phyloP scores from a whole-genome alignment of 2,329 filamentous ascomycete species.

The Calonectria hongkongensis region DNA sequence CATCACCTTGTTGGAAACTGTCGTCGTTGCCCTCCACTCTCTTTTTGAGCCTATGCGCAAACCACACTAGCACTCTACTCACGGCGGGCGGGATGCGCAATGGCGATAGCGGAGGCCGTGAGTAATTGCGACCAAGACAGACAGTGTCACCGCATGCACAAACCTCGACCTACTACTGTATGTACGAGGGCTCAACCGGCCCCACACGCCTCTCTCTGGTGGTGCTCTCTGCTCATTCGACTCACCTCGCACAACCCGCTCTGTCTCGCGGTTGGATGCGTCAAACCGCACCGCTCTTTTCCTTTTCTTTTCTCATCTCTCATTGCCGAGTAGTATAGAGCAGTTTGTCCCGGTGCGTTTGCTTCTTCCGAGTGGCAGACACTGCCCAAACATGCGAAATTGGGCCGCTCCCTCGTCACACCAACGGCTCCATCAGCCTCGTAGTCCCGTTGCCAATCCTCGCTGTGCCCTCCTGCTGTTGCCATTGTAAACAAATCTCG shows the following conservation, averaged over 20 bases:
- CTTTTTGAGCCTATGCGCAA: slow-evolving; percentile 19
- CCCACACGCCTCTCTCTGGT: slow-evolving; percentile 5
- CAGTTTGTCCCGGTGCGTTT: not conserved
- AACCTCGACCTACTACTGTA: not conserved
- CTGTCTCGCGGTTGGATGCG: slow-evolving; percentile 17
- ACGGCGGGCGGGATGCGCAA: not conserved
- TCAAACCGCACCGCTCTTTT: slow-evolving; percentile 4
- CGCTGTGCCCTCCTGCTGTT: not conserved
- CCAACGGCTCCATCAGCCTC: not conserved
- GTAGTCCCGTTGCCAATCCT: slow-evolving; percentile 15
- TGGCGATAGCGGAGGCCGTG: slow-evolving; percentile 19
- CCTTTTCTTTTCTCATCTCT: not conserved
- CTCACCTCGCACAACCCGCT: not conserved
- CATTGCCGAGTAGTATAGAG: not conserved
- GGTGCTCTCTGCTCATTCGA: slow-evolving; percentile 1
- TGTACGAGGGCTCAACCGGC: not conserved
- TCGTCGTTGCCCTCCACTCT: slow-evolving; percentile 22
- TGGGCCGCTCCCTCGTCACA: slow-evolving; percentile 31
- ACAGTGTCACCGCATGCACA: slow-evolving; percentile 8
- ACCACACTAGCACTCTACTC: not conserved
- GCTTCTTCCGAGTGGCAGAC: slow-evolving; percentile 34
- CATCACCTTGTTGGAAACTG: slow-evolving; percentile 17
- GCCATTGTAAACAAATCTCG: slow-evolving; percentile 23
- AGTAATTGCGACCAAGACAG: slow-evolving; percentile 19
- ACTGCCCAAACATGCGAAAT: slow-evolving; percentile 33